Evolutionary conservation across 495 filamentous ascomycete species (phyloP), one percentile per base, ranked within the genome.

Genomic region (Lepidopterella palustris): DNA sequence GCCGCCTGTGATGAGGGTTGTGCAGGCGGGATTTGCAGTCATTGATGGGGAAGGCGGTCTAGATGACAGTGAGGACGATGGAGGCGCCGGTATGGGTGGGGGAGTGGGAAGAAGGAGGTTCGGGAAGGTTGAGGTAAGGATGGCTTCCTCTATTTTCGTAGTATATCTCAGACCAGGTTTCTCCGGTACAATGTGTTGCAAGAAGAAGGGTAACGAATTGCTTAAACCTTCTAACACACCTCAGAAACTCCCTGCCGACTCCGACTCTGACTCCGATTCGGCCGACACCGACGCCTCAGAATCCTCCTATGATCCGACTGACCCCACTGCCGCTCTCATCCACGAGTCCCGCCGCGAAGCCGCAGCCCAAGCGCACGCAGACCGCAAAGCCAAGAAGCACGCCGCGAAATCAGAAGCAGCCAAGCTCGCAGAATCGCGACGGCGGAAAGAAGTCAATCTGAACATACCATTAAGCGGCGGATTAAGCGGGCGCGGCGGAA

Each of bases 361-460:
- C 28, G 61, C 57, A 26, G 57, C 60, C 11, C 60, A 67, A 39
- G 47, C 50, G 10, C 60, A 60, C 18, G 69, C 64, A 8, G 71
- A 70, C 13, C 66, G 72, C 10, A 68, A 64, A 57, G 64, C 70
- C 45, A 65, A 67, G 64, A 70, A 63, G 63, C 55, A 52, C 18
- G 54, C 64, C 18, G 53, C 66, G 13, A 71, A 70, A 58, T 63
- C 62, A 5, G 68, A 71, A 42, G 58, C 48, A 55, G 62, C 28
- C 49, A 61, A 25, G 42, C 53, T 82, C 28, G 79, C 79, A 13
- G 76, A 77, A 28, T 74, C 77, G 59, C 71, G 80, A 4, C 76
- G 78, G 67, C 80, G 78, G 63, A 81, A 83, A 67, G 80, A 84
- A 49, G 70, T 85, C 45, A 84, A 82, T 50, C 67, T 86, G 55